phyloP scores from a whole-genome alignment of 345 rosid genomes.

The Passiflora organensis region DNA sequence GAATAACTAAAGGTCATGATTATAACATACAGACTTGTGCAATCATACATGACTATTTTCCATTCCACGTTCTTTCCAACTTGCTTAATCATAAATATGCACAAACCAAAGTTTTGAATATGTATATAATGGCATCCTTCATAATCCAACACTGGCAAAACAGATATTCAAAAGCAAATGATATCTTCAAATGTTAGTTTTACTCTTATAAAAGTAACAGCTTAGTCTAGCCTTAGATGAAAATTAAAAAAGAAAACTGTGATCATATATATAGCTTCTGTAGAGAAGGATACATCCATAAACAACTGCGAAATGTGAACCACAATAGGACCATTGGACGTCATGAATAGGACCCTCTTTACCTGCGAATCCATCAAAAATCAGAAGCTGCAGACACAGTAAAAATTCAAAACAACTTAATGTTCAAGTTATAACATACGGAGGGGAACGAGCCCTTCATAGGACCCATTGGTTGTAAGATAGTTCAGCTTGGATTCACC shows the following conservation, averaged over 20 bases:
- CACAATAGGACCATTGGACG: constrained; percentile 92
- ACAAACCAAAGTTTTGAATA: too few relatives aligned
- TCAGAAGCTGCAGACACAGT: constrained; percentile 23
- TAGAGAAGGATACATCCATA: constrained; percentile 91
- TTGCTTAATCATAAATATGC: too few relatives aligned
- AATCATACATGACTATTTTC: too few relatives aligned
- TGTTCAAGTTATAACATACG: constrained; percentile 47
- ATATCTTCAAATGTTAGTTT: constrained; percentile 2
- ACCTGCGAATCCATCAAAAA: constrained; percentile 44
- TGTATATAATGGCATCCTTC: not conserved
- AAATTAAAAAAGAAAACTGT: not conserved
- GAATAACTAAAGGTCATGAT: too few relatives aligned
- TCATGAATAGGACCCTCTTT: constrained; percentile 98
- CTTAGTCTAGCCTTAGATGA: too few relatives aligned
- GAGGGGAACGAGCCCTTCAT: constrained; percentile 86
- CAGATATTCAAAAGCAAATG: too few relatives aligned
- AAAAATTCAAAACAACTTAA: not conserved
- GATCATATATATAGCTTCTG: not conserved
- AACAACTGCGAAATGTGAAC: constrained; percentile 89
- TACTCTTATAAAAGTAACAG: not conserved
- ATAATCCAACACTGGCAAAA: too few relatives aligned
- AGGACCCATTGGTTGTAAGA: constrained; percentile 76
- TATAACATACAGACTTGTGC: too few relatives aligned
- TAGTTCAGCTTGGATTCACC: constrained; percentile 89
- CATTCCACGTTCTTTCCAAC: too few relatives aligned